Conservation (phyloP, 768 basidiomycete genomes). For the Tulasnella sp. region DNA sequence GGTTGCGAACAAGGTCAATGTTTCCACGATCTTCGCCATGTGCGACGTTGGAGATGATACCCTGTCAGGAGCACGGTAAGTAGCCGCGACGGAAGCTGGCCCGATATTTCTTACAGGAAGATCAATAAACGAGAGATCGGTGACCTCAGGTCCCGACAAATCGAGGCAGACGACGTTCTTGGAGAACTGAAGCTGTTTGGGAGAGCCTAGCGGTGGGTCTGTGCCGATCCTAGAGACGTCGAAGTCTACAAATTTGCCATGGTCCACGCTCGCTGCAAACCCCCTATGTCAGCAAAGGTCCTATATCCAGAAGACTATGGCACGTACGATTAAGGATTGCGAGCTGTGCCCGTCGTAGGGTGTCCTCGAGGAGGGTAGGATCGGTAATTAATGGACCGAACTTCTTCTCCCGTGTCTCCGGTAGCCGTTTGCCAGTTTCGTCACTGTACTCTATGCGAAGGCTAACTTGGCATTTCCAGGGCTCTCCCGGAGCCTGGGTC, state of each 20-base stretch:
- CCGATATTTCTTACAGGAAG: slow-evolving; percentile 35
- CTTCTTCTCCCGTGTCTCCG: slow-evolving; percentile 35
- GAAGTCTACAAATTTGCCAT: slow-evolving; percentile 28
- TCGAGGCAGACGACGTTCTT: slow-evolving; percentile 50
- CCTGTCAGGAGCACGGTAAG: slow-evolving; percentile 32
- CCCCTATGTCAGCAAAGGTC: background rate
- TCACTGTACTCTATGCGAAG: slow-evolving; percentile 45
- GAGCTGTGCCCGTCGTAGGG: slow-evolving; percentile 57
- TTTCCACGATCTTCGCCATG: slow-evolving; percentile 43
- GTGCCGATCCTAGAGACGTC: slow-evolving; percentile 8
- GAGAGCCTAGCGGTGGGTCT: slow-evolving; percentile 31
- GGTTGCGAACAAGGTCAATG: slow-evolving; percentile 43
- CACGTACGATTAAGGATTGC: slow-evolving; percentile 45
- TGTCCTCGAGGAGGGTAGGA: slow-evolving; percentile 48
- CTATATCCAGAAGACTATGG: background rate
- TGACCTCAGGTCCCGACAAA: slow-evolving; percentile 46
- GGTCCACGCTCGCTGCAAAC: slow-evolving; percentile 26
- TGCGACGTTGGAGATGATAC: slow-evolving; percentile 55
- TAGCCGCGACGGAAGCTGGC: slow-evolving; percentile 25
- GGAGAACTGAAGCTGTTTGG: slow-evolving; percentile 44
- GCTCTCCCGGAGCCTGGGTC: slow-evolving; percentile 22
- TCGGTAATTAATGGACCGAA: slow-evolving; percentile 49
- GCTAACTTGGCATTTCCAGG: slow-evolving; percentile 42
- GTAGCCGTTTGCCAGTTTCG: slow-evolving; percentile 36
- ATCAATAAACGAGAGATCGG: slow-evolving; percentile 38